Evolutionary conservation across 768 basidiomycete genomes (phyloP).

Genomic region (Suillus alpinus): DNA sequence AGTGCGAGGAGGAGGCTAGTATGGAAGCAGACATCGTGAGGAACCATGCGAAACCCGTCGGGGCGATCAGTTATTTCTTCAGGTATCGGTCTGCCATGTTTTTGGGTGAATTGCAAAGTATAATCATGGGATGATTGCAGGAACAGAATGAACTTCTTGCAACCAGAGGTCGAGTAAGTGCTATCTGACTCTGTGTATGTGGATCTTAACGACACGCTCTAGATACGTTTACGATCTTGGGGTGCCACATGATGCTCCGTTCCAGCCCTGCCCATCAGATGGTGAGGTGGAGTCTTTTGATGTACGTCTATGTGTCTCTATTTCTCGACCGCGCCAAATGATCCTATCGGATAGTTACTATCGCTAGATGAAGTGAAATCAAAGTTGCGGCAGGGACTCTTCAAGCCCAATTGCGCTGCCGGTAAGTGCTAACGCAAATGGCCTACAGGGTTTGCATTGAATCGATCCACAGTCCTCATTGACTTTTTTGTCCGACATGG

Average conservation of each 20-base stretch:
- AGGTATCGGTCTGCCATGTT: constrained; percentile 36
- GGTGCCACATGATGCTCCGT: constrained; percentile 54
- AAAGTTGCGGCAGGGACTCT: constrained; percentile 66
- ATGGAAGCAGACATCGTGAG: constrained; percentile 64
- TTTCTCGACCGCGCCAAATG: background rate
- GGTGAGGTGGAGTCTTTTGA: constrained; percentile 95
- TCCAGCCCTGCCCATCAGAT: constrained; percentile 74
- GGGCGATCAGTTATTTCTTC: constrained; percentile 81
- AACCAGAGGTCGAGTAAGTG: constrained; percentile 80
- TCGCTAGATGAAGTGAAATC: constrained; percentile 57
- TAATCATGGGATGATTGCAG: constrained; percentile 48
- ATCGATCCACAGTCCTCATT: constrained; percentile 61
- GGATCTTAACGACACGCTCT: background rate
- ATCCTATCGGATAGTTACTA: constrained; percentile 50
- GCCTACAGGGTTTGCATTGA: background rate
- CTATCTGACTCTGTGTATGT: background rate
- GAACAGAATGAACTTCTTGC: constrained; percentile 56
- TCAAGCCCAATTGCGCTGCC: constrained; percentile 92
- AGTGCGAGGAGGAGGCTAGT: constrained; percentile 92
- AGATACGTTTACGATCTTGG: constrained; percentile 85
- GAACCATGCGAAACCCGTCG: constrained; percentile 55
- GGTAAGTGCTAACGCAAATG: constrained; percentile 43
- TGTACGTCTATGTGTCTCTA: constrained; percentile 39
- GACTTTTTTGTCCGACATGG: constrained; percentile 90
- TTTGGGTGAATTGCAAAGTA: background rate